Evolutionary conservation across 2,329 filamentous ascomycete species (phyloP).

Genomic region (Metarhizium guizhouense): DNA sequence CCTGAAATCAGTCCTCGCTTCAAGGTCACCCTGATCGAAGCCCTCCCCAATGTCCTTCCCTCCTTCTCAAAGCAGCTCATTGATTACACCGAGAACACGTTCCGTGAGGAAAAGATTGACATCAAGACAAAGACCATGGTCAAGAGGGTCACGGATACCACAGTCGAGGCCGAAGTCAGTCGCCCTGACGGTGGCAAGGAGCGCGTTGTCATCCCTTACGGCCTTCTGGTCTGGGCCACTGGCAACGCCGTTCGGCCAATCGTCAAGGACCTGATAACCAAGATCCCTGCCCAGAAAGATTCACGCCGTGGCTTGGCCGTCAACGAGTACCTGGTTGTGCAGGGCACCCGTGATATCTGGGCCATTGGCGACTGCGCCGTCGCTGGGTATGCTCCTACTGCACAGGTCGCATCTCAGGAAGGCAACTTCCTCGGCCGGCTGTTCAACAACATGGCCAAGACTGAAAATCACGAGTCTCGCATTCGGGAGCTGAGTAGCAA

Average conservation of each 20-base stretch:
- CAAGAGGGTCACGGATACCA: slow-evolving; percentile 89
- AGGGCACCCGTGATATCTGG: slow-evolving; percentile 96
- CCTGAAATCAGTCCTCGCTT: slow-evolving; percentile 93
- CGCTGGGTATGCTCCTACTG: slow-evolving; percentile 94
- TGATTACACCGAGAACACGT: slow-evolving; percentile 97
- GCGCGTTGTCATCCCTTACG: slow-evolving; percentile 77
- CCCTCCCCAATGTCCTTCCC: slow-evolving; percentile 89
- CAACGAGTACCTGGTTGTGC: slow-evolving; percentile 97
- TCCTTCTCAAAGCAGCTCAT: slow-evolving; percentile 99
- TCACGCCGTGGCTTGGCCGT: slow-evolving; percentile 91
- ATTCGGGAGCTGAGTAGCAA: slow-evolving; percentile 59
- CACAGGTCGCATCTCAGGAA: slow-evolving; percentile 93
- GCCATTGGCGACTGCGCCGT: slow-evolving; percentile 95
- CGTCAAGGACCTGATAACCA: slow-evolving; percentile 81
- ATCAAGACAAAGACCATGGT: slow-evolving; percentile 99
- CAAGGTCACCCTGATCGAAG: slow-evolving; percentile 95
- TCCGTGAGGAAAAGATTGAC: slow-evolving; percentile 96
- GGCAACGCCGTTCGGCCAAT: slow-evolving; percentile 89
- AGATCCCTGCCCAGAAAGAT: slow-evolving; percentile 91
- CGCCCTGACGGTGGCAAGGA: slow-evolving; percentile 79
- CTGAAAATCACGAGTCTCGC: slow-evolving; percentile 68
- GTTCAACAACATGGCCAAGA: slow-evolving; percentile 99
- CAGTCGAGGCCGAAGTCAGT: slow-evolving; percentile 80
- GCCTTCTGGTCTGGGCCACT: slow-evolving; percentile 95
- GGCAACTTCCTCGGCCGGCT: slow-evolving; percentile 88